Evolutionary conservation across 148 eudicot genomes (phyloP), one percentile per base, ranked within the genome.

Genomic region (Amaranthus cruentus): DNA sequence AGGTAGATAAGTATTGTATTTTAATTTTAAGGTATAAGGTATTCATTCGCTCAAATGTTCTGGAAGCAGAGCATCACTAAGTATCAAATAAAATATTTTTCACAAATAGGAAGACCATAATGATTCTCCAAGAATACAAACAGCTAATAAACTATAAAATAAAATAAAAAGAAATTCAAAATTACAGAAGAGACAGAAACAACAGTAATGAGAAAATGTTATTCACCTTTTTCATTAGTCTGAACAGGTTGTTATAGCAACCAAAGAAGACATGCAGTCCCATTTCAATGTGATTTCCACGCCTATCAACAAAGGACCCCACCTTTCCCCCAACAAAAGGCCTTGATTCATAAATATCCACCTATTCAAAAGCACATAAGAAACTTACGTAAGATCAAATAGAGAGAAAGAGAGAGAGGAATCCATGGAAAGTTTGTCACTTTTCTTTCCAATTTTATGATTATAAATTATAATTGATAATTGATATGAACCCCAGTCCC

Each of bases 261-360:
- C 99, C 99, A 77, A 95, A 95, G 85, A 95, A 95, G 56, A 95
- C 99, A 77, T 95, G 99, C 70, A 95, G 78, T 70, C 99, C 99
- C 99, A 95, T 95, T 80, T 95, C 99, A 68, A 95, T 83, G 79
- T 95, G 99, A 69, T 95, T 95, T 76, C 99, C 99, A 54, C 77
- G 79, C 89, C 72, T 91, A 82, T 95, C 99, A 74, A 91, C 91
- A 76, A 90, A 95, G 13, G 99, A 95, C 55, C 99, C 99, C 73
- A 91, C 99, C 81, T 95, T 95, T 53, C 99, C 99, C 60, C 99
- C 99, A 77, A 95, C 90, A 75, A 95, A 95, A 76, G 92, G 46
- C 90, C 99, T 88, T 47, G 99, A 91, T 75, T 95, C 99, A 73
- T 91, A 95, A 76, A 95, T 91, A 73, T 95, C 99, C 78, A 95